Evolutionary conservation across 768 basidiomycete genomes (phyloP).

Genomic region (Suillus alpinus): DNA sequence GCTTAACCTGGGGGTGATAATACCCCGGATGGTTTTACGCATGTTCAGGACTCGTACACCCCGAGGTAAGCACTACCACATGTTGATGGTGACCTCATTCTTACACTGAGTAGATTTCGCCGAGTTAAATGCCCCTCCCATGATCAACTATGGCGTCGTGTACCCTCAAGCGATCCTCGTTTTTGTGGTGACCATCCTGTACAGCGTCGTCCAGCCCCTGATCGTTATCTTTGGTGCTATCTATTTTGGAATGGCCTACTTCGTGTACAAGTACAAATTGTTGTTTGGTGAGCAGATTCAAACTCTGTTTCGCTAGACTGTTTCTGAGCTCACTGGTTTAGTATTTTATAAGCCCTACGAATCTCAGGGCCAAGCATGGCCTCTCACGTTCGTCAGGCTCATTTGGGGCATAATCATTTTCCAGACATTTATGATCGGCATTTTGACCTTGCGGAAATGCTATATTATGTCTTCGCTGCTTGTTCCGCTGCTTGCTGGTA

Average conservation of each 20-base stretch:
- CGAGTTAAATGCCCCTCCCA: constrained; percentile 94
- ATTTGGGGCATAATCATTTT: constrained; percentile 93
- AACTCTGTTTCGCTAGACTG: background rate
- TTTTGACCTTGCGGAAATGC: constrained; percentile 71
- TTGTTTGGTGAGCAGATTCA: constrained; percentile 69
- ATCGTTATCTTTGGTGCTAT: constrained; percentile 94
- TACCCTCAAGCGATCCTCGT: constrained; percentile 97
- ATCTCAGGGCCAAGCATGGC: constrained; percentile 97
- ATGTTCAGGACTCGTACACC: constrained; percentile 86
- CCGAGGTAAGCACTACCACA: constrained; percentile 53
- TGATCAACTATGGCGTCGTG: constrained; percentile 96
- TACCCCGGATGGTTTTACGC: constrained; percentile 73
- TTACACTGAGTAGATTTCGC: constrained; percentile 70
- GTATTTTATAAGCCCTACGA: constrained; percentile 99
- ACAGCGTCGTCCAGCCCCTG: constrained; percentile 93
- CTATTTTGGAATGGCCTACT: constrained; percentile 94
- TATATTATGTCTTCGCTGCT: constrained; percentile 62
- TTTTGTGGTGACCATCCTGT: constrained; percentile 91
- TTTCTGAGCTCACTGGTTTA: constrained; percentile 28
- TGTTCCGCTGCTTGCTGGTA: constrained; percentile 72
- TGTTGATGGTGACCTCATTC: background rate
- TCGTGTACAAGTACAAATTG: constrained; percentile 98
- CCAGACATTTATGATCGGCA: constrained; percentile 94
- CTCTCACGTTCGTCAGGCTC: constrained; percentile 87
- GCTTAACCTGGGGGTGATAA: constrained; percentile 84